Conservation (phyloP, 2,329 filamentous ascomycete genomes). For the Pestalotiopsis sp. region DNA sequence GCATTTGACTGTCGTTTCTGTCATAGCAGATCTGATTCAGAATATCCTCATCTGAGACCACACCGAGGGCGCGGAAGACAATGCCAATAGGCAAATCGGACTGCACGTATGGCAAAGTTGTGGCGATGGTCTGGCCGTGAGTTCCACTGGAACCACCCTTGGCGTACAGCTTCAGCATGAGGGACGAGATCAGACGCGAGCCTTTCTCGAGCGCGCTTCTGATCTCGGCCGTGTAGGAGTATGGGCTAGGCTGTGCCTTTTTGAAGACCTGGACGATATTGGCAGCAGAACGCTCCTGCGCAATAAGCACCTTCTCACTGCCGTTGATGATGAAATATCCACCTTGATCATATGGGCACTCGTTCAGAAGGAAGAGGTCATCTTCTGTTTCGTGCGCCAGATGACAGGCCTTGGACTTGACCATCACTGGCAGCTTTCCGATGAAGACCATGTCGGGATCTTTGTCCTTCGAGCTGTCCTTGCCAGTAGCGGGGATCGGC, state of each 20-base stretch:
- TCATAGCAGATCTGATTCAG: constrained; percentile 98
- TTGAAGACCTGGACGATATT: constrained; percentile 99
- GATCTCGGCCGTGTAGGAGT: constrained; percentile 93
- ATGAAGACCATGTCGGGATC: constrained; percentile 80
- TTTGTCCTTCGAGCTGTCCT: constrained; percentile 55
- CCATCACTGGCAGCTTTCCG: constrained; percentile 95
- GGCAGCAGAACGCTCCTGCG: constrained; percentile 94
- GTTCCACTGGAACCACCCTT: constrained; percentile 83
- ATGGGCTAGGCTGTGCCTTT: constrained; percentile 90
- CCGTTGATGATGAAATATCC: constrained; percentile 99
- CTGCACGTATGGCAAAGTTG: constrained; percentile 92
- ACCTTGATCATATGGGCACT: constrained; percentile 97
- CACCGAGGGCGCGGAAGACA: constrained; percentile 91
- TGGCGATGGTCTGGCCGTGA: constrained; percentile 86
- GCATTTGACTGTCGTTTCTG: constrained; percentile 91
- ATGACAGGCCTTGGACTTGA: constrained; percentile 95
- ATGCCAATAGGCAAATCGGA: constrained; percentile 90
- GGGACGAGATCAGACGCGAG: constrained; percentile 88
- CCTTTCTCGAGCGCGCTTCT: constrained; percentile 96
- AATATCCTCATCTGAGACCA: constrained; percentile 97
- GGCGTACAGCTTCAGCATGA: constrained; percentile 86
- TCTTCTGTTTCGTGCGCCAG: constrained; percentile 82
- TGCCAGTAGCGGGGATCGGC: constrained; percentile 51
- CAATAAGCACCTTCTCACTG: constrained; percentile 96
- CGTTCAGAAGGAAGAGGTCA: constrained; percentile 86